These are phyloP conservation scores for Sisymbrium irio DNA, from an alignment of 345 rosid genomes.

Conservation along the genomic window DNA sequence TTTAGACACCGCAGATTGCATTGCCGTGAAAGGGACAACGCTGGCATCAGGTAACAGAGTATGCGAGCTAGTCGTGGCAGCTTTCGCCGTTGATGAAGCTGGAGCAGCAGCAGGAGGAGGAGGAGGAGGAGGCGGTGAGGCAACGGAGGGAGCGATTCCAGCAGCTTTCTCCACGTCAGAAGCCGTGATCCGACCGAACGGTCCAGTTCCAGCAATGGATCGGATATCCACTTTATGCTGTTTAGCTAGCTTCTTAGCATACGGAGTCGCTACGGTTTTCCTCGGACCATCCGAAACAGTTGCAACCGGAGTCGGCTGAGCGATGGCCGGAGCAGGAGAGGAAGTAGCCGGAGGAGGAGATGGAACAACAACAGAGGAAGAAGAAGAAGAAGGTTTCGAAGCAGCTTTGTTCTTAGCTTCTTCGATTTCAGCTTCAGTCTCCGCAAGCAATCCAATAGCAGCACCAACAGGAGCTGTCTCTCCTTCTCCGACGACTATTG, in stretches of 20 bases:
- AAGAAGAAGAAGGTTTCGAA: constrained; percentile 39
- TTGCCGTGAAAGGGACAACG: constrained; percentile 78
- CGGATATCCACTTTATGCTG: constrained; percentile 76
- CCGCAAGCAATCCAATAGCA: constrained; percentile 81
- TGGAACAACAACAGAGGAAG: constrained; percentile 35
- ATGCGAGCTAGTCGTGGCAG: constrained; percentile 32
- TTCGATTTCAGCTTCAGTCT: constrained; percentile 81
- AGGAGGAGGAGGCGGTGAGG: constrained; percentile 28
- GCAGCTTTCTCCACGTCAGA: constrained; percentile 79
- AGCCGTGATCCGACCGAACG: constrained; percentile 74
- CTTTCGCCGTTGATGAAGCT: constrained; percentile 37
- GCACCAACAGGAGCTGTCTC: constrained; percentile 89
- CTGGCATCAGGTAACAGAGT: constrained; percentile 65
- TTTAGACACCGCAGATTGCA: constrained; percentile 86
- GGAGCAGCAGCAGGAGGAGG: constrained; percentile 2
- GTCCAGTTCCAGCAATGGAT: constrained; percentile 73
- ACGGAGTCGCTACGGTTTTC: constrained; percentile 69
- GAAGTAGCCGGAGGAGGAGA: constrained; percentile 55
- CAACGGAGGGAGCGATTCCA: constrained; percentile 53
- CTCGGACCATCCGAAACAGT: constrained; percentile 48
- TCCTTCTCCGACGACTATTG: constrained; percentile 90
- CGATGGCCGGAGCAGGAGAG: constrained; percentile 44
- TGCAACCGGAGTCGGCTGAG: constrained; percentile 34
- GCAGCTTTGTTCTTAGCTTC: constrained; percentile 81
- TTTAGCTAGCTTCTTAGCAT: constrained; percentile 86